Evolutionary conservation across 2,329 filamentous ascomycete genomes (phyloP), one percentile per base, ranked within the genome.

Genomic region (Xylariaceae sp.): DNA sequence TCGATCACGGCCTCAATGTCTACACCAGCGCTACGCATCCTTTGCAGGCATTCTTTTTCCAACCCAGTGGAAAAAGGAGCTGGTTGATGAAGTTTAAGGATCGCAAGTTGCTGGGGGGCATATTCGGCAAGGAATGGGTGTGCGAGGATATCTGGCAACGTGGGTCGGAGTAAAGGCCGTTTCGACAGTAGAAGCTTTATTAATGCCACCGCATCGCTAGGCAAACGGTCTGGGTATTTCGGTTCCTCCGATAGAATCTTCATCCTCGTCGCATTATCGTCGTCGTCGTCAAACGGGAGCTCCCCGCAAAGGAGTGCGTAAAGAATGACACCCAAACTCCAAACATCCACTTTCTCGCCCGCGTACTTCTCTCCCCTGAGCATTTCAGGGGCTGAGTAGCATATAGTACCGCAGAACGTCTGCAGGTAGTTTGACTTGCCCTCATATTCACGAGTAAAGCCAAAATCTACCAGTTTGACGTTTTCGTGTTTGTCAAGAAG

Each of bases 311-410:
- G 75, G 54, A 95, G 74, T 46, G 89, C 89, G 66, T 92, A 94
- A 1, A 94, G 76, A 56, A 95, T 94, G 51, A 95, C 86, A 12
- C 89, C 89, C 61, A 95, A 69, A 66, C 89, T 94, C 89, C 89
- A 99, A 4, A 99, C 91, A 67, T 99, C 94, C 46, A 99, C 92
- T 74, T 96, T 97, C 74, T 96, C 91, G 22, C 91, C 92, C 0
- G 92, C 94, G 68, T 99, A 99, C 71, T 95, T 97, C 71, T 99
- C 94, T 37, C 92, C 94, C 70, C 94, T 96, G 39, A 99, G 79
- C 94, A 99, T 99, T 72, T 99, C 94, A 2, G 94, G 94, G 2
- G 94, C 94, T 51, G 91, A 96, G 72, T 99, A 99, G 74, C 92
- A 97, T 58, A 99, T 87, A 0, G 94, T 99, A 5, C 94, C 94